Base-by-base conservation (phyloP, 1,284 basidiomycete genomes). In the Anthracocystis panici-leucophaei region DNA sequence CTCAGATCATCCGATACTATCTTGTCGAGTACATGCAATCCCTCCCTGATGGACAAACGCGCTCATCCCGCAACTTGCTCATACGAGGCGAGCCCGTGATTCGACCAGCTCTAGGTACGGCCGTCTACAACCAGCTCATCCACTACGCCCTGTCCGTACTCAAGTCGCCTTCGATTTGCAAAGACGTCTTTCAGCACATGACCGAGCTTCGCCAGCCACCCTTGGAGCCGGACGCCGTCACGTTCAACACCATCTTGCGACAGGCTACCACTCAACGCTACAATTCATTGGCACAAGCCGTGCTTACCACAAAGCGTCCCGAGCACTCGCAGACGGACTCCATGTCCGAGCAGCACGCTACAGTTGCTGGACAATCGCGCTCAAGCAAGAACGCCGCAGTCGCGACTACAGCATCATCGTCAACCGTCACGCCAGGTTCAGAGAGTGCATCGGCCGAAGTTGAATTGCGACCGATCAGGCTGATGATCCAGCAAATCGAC, bases 91-190 rank as follows among this genome's bases (percentile, higher is more conserved):
- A 49, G 7, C 63, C 56, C 21, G 59, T 63, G 3, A 41, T 61
- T 4, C 49, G 73, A 3, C 74, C 74, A 27, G 46, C 74, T 18
- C 20, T 77, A 14, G 54, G 51, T 7, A 23, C 65, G 11, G 41
- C 38, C 14, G 62, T 54, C 45, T 77, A 77, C 70, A 77, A 77
- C 40, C 69, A 69, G 56, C 75, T 77, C 31, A 57, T 77, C 35
- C 63, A 69, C 63, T 77, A 69, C 38, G 63, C 68, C 5, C 35
- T 77, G 21, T 51, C 62, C 3, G 58, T 59, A 8, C 61, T 77
- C 38, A 57, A 51, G 16, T 59, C 65, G 8, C 59, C 66, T 1
- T 52, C 66, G 18, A 56, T 65, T 21, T 77, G 75, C 60, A 73
- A 62, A 29, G 27, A 69, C 18, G 63, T 77, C 29, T 73, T 77